phyloP scores from a whole-genome alignment of 768 basidiomycete genomes.

The Trametes gibbosa region DNA sequence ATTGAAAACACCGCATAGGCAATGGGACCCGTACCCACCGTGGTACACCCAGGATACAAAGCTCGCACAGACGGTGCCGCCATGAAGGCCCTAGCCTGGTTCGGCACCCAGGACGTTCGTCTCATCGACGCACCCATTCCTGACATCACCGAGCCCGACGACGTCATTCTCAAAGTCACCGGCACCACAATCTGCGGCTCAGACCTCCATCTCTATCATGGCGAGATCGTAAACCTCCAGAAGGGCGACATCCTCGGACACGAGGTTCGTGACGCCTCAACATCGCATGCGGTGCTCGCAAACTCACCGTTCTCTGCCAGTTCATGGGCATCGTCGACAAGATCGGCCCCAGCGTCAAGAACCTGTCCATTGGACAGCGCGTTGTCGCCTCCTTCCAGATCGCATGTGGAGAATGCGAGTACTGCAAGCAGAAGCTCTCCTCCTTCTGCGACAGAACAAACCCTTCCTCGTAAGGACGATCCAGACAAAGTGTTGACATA shows the following conservation, averaged over 20 bases:
- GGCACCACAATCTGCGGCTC: conserved; percentile 60
- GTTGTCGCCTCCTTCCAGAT: conserved; percentile 82
- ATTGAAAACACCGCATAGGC: conserved; percentile 10
- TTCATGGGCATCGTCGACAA: conserved; percentile 70
- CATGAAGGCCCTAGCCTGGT: conserved; percentile 73
- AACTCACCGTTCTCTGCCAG: conserved; percentile 25
- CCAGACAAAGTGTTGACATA: not conserved
- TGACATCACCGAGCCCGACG: conserved; percentile 68
- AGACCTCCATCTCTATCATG: conserved; percentile 64
- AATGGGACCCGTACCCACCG: conserved; percentile 40
- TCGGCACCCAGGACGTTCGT: conserved; percentile 49
- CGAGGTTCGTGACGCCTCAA: conserved; percentile 38
- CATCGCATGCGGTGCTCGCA: not conserved
- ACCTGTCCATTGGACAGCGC: conserved; percentile 60
- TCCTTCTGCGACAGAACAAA: conserved; percentile 77
- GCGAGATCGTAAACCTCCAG: conserved; percentile 66
- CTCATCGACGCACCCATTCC: conserved; percentile 49
- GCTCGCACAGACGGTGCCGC: conserved; percentile 48
- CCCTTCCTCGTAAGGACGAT: conserved; percentile 47
- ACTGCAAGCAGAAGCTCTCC: conserved; percentile 70
- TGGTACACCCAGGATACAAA: conserved; percentile 44
- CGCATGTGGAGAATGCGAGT: conserved; percentile 69
- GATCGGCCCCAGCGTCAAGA: conserved; percentile 61
- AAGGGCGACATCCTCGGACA: conserved; percentile 77
- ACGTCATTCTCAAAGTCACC: conserved; percentile 73